Evolutionary conservation across 345 rosid genomes (phyloP).

Genomic region (Brassica cretica): DNA sequence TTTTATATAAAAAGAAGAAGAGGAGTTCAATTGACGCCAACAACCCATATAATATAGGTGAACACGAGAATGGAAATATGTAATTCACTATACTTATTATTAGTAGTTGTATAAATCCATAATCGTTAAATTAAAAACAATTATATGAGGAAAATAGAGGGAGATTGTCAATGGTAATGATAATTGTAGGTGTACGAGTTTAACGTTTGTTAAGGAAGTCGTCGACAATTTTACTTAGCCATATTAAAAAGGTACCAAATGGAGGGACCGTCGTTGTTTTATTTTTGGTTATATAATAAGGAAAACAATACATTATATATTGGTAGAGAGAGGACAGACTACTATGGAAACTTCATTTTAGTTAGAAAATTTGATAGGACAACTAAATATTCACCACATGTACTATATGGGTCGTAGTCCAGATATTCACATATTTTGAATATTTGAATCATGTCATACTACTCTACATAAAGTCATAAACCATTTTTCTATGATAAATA

Average conservation of each 20-base stretch:
- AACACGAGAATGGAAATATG: slow-evolving; percentile 4
- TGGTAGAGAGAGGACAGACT: slow-evolving; percentile 10
- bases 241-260: slow-evolving; percentile 39
- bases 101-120: background rate
- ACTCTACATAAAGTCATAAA: background rate
- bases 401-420: background rate
- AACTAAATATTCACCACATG: slow-evolving; percentile 23
- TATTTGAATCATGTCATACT: background rate
- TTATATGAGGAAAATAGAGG: slow-evolving; percentile 5
- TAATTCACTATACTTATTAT: background rate
- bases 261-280: background rate
- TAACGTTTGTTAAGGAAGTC: slow-evolving; percentile 42
- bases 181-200: slow-evolving; percentile 32
- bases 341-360: slow-evolving; percentile 27
- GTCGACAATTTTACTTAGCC: slow-evolving; percentile 47
- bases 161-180: slow-evolving; percentile 39
- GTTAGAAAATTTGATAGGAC: slow-evolving; percentile 4
- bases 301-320: background rate
- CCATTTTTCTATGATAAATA: background rate
- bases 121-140: background rate
- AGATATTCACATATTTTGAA: slow-evolving; percentile 9
- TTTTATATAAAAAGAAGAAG: background rate
- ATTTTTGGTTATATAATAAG: background rate
- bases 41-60: slow-evolving; percentile 5
- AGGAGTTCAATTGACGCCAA: background rate